phyloP scores from a whole-genome alignment of 2,329 filamentous ascomycete genomes.

The Colletotrichum viniferum region DNA sequence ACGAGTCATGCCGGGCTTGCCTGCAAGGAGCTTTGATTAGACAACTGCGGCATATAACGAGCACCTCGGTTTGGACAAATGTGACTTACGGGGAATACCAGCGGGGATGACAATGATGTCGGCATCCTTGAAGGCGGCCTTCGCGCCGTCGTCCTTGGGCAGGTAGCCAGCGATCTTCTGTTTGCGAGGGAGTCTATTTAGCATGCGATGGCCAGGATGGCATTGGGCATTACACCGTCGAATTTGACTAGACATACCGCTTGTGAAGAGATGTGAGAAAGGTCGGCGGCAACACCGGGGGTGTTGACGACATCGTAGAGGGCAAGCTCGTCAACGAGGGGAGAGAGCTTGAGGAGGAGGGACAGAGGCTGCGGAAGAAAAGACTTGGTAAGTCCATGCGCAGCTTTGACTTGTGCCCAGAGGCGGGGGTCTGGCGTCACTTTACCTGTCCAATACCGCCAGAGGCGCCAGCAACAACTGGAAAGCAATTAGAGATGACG shows the following conservation, averaged over 20 bases:
- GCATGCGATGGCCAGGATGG: not conserved
- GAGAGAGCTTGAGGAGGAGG: slow-evolving; percentile 90
- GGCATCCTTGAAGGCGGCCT: slow-evolving; percentile 87
- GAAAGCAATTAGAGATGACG: not conserved
- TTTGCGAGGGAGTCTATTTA: not conserved
- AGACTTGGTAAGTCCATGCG: slow-evolving; percentile 21
- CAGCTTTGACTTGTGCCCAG: not conserved
- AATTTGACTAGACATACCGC: slow-evolving; percentile 59
- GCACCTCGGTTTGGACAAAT: not conserved
- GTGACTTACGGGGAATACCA: slow-evolving; percentile 94
- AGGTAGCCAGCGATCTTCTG: slow-evolving; percentile 89
- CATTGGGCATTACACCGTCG: not conserved
- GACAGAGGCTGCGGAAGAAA: slow-evolving; percentile 76
- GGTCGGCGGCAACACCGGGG: slow-evolving; percentile 91
- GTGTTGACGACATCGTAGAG: slow-evolving; percentile 99
- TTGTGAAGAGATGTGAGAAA: slow-evolving; percentile 94
- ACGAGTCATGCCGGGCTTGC: slow-evolving; percentile 99
- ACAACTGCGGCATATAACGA: not conserved
- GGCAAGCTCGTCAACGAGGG: slow-evolving; percentile 87
- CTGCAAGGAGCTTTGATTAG: slow-evolving; percentile 48
- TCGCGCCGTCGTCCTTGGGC: slow-evolving; percentile 83
- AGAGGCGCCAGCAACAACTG: slow-evolving; percentile 90
- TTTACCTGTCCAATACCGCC: slow-evolving; percentile 97
- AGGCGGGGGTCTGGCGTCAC: slow-evolving; percentile 19
- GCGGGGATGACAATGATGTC: slow-evolving; percentile 98